These are phyloP conservation scores for Vitellaria paradoxa DNA, from an alignment of 179 eudicot species.

Conservation along the genomic window DNA sequence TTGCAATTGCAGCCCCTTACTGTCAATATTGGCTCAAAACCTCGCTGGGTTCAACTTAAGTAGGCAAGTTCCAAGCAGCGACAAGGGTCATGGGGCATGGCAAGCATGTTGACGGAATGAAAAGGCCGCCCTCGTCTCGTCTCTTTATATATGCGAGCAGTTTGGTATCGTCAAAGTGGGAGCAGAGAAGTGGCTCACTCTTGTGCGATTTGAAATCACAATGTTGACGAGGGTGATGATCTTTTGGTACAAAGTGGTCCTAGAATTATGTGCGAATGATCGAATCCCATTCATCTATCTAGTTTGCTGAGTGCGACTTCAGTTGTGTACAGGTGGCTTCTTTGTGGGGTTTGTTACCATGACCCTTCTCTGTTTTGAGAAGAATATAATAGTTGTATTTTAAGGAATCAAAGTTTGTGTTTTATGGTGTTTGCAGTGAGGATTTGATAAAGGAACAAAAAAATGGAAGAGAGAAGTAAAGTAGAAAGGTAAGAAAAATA, in stretches of 20 bases:
- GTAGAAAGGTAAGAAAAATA: too few species aligned
- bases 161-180: background rate
- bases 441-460: too few species aligned
- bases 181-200: background rate
- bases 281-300: background rate
- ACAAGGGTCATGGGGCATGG: background rate
- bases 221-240: background rate
- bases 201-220: background rate
- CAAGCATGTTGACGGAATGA: background rate
- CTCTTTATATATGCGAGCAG: background rate
- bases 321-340: background rate
- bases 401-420: too few species aligned
- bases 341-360: background rate
- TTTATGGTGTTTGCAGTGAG: too few species aligned
- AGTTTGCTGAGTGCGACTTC: background rate
- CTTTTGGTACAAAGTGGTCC: background rate
- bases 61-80: constrained; percentile 5
- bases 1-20: background rate
- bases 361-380: background rate
- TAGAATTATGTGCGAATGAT: background rate
- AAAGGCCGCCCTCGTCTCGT: background rate
- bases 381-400: background rate
- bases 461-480: too few species aligned
- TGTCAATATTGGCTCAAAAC: constrained; percentile 3
- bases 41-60: background rate